These are phyloP conservation scores for Rubia tinctorum DNA, from an alignment of 305 asterid genomes.

Conservation along the genomic window DNA sequence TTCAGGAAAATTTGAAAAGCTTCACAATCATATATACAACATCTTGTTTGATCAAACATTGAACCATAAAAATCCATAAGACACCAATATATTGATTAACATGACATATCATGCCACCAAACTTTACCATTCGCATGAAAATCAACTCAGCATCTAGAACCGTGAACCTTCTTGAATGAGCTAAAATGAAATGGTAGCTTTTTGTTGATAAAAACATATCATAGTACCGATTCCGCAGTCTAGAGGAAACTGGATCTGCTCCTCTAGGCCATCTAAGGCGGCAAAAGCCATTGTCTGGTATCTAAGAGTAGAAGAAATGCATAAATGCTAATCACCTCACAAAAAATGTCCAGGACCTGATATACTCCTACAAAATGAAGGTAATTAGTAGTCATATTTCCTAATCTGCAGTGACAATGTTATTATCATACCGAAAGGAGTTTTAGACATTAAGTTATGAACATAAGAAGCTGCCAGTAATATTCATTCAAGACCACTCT, in stretches of 20 bases:
- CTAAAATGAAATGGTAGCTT: constrained; percentile 69
- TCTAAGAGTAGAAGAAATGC: constrained; percentile 80
- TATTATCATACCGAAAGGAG: constrained; percentile 1
- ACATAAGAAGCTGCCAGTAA: too few relatives aligned
- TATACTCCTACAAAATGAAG: constrained; percentile 61
- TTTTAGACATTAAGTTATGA: background rate
- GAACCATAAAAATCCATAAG: background rate
- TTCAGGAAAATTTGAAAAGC: background rate
- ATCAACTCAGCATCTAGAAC: constrained; percentile 95
- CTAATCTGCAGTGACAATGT: constrained; percentile 53
- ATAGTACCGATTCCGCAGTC: constrained; percentile 90
- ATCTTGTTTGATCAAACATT: background rate
- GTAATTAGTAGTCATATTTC: constrained; percentile 74
- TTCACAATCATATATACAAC: background rate
- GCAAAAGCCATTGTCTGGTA: constrained; percentile 91
- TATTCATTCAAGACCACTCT: too few relatives aligned
- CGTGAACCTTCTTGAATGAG: constrained; percentile 88
- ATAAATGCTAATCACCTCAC: constrained; percentile 98
- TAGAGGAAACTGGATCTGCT: constrained; percentile 88
- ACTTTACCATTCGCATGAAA: constrained; percentile 79
- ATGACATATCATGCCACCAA: constrained; percentile 3
- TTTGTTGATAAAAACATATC: constrained; percentile 77
- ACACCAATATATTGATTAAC: background rate
- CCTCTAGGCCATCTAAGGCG: constrained; percentile 89
- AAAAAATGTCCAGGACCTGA: constrained; percentile 92